Percentiles rank a stretch among this genome's conserved stretches.
Conservation (phyloP, 352 stramenopile genomes). For the Phytophthora constricta region DNA sequence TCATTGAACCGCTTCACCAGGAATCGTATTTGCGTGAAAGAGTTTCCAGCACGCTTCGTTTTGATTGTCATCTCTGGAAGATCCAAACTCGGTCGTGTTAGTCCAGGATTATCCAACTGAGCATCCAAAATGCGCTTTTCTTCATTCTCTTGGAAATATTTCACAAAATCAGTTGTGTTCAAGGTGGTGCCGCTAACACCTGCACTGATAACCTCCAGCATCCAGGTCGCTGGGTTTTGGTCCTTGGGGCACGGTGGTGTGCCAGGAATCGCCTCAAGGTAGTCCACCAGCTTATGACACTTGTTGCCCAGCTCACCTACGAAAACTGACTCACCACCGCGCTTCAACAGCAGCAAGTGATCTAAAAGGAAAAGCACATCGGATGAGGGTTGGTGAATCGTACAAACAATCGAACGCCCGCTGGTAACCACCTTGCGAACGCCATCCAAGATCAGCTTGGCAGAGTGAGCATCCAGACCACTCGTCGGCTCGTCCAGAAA, state of each 20-base stretch:
- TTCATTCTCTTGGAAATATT: constrained; percentile 45
- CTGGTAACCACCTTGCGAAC: constrained; percentile 76
- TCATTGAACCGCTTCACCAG: constrained; percentile 33
- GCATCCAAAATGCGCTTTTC: constrained; percentile 22
- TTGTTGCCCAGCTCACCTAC: constrained; percentile 50
- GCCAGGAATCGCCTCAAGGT: constrained; percentile 49
- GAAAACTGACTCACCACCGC: constrained; percentile 50
- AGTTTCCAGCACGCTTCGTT: constrained; percentile 40
- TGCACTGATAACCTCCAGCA: constrained; percentile 44
- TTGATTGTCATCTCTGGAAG: constrained; percentile 37
- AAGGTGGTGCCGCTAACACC: constrained; percentile 26
- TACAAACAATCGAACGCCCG: constrained; percentile 83
- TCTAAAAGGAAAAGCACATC: constrained; percentile 90
- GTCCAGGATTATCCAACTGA: constrained; percentile 23
- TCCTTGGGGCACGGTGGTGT: constrained; percentile 30
- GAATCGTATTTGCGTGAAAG: constrained; percentile 35
- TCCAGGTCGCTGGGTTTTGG: constrained; percentile 62
- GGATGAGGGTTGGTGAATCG: constrained; percentile 90
- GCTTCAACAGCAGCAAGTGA: constrained; percentile 72
- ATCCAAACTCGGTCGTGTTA: constrained; percentile 17
- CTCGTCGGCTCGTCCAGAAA: constrained; percentile 82
- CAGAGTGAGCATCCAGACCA: constrained; percentile 81
- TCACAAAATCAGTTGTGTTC: constrained; percentile 44
- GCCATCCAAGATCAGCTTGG: constrained; percentile 80
- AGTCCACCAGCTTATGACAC: constrained; percentile 39